Conservation (phyloP, 1,139 yeast genomes). For the Geotrichum bryndzae region DNA sequence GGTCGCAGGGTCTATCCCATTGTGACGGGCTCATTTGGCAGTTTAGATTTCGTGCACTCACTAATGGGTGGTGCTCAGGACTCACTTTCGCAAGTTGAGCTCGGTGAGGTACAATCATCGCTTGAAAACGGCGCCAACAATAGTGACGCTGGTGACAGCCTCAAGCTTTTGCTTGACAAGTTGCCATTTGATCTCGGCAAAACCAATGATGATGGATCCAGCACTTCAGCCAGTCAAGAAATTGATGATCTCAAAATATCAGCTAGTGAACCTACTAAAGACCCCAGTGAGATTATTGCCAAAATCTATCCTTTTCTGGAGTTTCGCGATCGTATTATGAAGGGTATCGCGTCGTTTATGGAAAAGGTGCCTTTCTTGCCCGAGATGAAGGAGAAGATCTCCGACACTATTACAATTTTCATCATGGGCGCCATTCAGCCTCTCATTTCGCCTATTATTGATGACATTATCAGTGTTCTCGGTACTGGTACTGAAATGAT, state of each 20-base stretch:
- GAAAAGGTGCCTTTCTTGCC: conserved; percentile 1
- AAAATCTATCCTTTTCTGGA: conserved; percentile 2
- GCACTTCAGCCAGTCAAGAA: background rate
- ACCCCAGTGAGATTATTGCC: background rate
- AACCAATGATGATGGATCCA: background rate
- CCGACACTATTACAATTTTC: conserved; percentile 23
- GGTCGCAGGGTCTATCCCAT: conserved; percentile 24
- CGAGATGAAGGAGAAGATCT: conserved; percentile 19
- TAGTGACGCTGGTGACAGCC: background rate
- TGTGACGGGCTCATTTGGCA: conserved; percentile 29
- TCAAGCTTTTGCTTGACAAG: background rate
- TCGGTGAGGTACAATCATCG: background rate
- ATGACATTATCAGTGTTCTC: conserved; percentile 18
- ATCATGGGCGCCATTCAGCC: conserved; percentile 25
- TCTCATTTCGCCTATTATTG: conserved; percentile 23
- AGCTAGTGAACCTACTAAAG: background rate
- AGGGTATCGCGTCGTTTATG: background rate
- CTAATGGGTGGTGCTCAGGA: conserved; percentile 27
- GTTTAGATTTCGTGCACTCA: conserved; percentile 25
- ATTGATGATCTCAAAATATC: background rate
- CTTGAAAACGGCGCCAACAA: background rate
- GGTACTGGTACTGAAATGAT: conserved; percentile 20
- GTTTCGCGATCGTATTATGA: conserved; percentile 6
- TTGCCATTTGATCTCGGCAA: background rate
- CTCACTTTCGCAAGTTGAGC: conserved; percentile 15